A percentile compares a stretch with the other conserved stretches of the same genome.
phyloP scores from a whole-genome alignment of 2,329 filamentous ascomycete genomes.

The Tolypocladium nubicola region DNA sequence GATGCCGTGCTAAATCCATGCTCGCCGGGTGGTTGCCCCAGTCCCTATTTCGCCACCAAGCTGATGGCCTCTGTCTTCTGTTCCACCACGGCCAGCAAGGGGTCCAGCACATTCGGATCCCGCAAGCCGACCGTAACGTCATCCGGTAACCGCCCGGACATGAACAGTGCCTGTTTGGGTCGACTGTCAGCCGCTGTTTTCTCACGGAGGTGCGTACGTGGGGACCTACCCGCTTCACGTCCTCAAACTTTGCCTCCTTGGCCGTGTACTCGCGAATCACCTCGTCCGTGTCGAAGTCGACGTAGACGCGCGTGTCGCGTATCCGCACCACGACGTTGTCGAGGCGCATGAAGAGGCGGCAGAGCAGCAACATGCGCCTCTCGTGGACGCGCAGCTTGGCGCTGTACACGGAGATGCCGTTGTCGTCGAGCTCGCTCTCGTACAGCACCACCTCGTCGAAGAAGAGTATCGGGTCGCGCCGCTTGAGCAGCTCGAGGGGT shows the following conservation, averaged over 20 bases:
- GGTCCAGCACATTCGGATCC: slow-evolving; percentile 66
- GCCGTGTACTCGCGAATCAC: slow-evolving; percentile 84
- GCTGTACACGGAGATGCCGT: slow-evolving; percentile 82
- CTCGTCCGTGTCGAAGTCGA: slow-evolving; percentile 71
- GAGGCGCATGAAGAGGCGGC: slow-evolving; percentile 82
- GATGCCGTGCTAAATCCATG: not conserved
- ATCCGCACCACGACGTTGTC: slow-evolving; percentile 84
- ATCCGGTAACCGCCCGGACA: slow-evolving; percentile 47
- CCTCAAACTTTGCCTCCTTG: slow-evolving; percentile 73
- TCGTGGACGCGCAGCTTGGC: slow-evolving; percentile 94
- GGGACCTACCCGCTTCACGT: slow-evolving; percentile 57
- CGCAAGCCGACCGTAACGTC: slow-evolving; percentile 68
- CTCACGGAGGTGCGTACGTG: not conserved
- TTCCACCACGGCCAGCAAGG: slow-evolving; percentile 61
- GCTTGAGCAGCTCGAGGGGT: slow-evolving; percentile 75
- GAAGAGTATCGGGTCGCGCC: slow-evolving; percentile 89
- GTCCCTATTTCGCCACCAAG: slow-evolving; percentile 2
- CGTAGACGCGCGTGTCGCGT: slow-evolving; percentile 81
- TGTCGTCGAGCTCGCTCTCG: slow-evolving; percentile 96
- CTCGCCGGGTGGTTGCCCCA: not conserved
- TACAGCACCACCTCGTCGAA: slow-evolving; percentile 95
- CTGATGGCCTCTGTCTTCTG: slow-evolving; percentile 45
- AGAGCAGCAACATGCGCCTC: slow-evolving; percentile 71
- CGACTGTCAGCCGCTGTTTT: not conserved
- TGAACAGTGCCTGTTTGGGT: slow-evolving; percentile 31